phyloP scores from a whole-genome alignment of 179 eudicot species.

The Silene noctiflora region DNA sequence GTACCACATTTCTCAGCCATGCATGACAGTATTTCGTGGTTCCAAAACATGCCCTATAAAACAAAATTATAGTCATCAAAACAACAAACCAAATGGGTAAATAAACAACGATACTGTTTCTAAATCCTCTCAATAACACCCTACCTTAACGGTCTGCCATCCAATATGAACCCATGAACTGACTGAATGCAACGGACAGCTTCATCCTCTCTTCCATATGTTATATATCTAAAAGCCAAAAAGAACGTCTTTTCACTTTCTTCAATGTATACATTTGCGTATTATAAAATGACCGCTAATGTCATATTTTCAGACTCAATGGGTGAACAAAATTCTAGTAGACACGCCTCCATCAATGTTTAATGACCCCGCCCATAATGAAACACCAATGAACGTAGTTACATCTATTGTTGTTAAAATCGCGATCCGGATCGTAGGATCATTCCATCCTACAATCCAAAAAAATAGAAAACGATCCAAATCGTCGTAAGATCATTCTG shows the following conservation, averaged over 20 bases:
- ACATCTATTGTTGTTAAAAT: background rate
- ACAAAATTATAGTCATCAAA: conserved; percentile 17
- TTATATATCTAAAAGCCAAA: conserved; percentile 61
- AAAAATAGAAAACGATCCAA: no score
- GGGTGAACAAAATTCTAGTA: background rate
- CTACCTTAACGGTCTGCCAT: conserved; percentile 77
- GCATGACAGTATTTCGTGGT: conserved; percentile 99
- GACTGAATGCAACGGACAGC: conserved; percentile 94
- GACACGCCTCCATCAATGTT: background rate
- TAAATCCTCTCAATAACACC: conserved; percentile 3
- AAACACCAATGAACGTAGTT: background rate
- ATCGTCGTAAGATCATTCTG: no score
- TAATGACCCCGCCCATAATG: no score
- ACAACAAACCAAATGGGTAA: background rate
- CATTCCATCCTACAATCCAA: no score
- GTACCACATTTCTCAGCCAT: conserved; percentile 93
- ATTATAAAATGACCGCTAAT: background rate
- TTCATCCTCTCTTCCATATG: conserved; percentile 91
- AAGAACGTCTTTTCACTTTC: background rate
- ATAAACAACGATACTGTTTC: background rate
- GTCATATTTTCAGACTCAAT: background rate
- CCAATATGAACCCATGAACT: conserved; percentile 79
- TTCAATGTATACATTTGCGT: background rate
- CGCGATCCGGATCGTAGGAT: no score
- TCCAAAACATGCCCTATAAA: conserved; percentile 92